Conservation (phyloP, 345 rosid species). For the Trapa bicornis region DNA sequence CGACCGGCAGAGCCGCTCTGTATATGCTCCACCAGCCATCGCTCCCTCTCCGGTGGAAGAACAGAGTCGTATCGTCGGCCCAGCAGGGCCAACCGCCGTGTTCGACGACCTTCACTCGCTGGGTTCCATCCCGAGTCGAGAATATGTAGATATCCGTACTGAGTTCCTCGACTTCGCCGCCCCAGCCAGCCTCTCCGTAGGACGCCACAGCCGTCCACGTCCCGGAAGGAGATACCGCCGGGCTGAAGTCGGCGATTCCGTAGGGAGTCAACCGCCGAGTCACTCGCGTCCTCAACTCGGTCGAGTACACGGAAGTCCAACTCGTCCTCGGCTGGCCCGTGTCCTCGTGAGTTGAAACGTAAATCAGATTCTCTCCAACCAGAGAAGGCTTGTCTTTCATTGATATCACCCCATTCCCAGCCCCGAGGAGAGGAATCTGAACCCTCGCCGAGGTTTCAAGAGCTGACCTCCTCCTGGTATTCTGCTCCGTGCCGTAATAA, state of each 20-base stretch:
- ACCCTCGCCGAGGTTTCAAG: conserved; percentile 32
- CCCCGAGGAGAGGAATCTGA: conserved; percentile 35
- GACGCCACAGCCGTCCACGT: conserved; percentile 65
- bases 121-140: conserved; percentile 58
- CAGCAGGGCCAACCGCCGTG: conserved; percentile 92
- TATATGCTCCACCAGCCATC: conserved; percentile 77
- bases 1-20: conserved; percentile 32
- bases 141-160: conserved; percentile 62
- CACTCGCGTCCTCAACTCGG: conserved; percentile 40
- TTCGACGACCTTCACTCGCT: conserved; percentile 56
- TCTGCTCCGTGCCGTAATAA: conserved; percentile 6
- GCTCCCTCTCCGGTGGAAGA: conserved; percentile 56
- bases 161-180: conserved; percentile 64
- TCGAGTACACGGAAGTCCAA: conserved; percentile 74
- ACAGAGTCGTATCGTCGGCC: conserved; percentile 65
- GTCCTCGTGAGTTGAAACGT: conserved; percentile 75
- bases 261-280: conserved; percentile 61
- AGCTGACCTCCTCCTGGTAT: conserved; percentile 20
- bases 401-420: conserved; percentile 28
- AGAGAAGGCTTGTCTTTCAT: conserved; percentile 66
- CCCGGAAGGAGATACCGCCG: conserved; percentile 72
- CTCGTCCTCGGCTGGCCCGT: conserved; percentile 52
- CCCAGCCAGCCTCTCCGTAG: conserved; percentile 57
- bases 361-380: conserved; percentile 38
- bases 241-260: conserved; percentile 67